Base-by-base conservation (phyloP, 2,329 filamentous ascomycete genomes). In the Arthroderma sp. region DNA sequence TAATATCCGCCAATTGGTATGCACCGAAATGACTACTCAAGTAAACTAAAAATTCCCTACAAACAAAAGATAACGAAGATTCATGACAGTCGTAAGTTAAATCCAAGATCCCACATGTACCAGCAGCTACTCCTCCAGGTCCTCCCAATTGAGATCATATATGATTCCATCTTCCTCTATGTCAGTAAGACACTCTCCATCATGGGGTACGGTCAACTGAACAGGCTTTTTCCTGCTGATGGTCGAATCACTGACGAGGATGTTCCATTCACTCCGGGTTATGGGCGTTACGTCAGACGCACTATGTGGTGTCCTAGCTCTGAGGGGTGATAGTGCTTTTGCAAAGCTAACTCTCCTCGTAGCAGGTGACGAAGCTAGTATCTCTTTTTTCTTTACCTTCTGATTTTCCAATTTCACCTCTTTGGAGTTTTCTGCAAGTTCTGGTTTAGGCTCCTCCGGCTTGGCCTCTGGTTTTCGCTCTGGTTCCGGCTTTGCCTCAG, bases 211-310 rank as follows among this genome's bases (percentile, higher is more conserved):
- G 2, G 54, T 55, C 7, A 44, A 5, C 21, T 55, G 54, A 13
- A 55, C 54, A 0, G 54, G 54, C 38, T 44, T 41, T 38, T 35
- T 37, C 21, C 38, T 37, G 4, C 33, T 17, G 15, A 55, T 17
- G 7, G 25, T 35, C 38, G 35, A 66, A 38, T 68, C 61, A 13
- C 63, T 64, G 19, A 71, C 63, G 19, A 74, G 63, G 28, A 74
- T 64, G 55, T 73, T 73, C 72, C 72, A 74, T 59, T 74, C 72
- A 38, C 69, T 71, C 13, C 68, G 63, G 1, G 72, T 74, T 56
- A 73, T 73, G 1, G 72, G 72, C 1, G 72, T 74, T 15, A 74
- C 71, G 61, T 74, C 72, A 1, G 72, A 74, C 0, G 72, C 71
- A 3, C 70, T 72, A 53, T 72, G 61, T 2, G 72, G 72, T 0